Evolutionary conservation across 495 filamentous ascomycete species (phyloP).

Genomic region (Penicillium lagena): DNA sequence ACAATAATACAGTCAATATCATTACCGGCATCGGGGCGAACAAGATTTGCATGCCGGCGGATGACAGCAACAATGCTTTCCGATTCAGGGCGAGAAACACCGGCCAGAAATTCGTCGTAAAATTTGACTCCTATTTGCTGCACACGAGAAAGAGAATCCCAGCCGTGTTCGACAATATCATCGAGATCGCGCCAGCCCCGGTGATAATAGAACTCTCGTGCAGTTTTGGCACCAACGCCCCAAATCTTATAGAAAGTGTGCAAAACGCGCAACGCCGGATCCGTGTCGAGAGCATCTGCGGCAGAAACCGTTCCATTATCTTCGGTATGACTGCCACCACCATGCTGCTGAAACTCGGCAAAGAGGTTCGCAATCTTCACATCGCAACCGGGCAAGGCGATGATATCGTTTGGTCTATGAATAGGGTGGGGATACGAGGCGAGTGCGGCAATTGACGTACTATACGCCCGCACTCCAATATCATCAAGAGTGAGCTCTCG

Average conservation of each 20-base stretch:
- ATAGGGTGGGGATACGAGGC: conserved; percentile 73
- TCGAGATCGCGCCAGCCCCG: conserved; percentile 73
- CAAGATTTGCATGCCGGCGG: conserved; percentile 52
- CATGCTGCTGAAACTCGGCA: conserved; percentile 59
- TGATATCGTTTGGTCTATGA: conserved; percentile 51
- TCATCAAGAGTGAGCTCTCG: conserved; percentile 65
- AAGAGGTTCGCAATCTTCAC: conserved; percentile 74
- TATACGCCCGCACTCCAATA: conserved; percentile 83
- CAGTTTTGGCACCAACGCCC: conserved; percentile 82
- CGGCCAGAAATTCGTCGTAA: conserved; percentile 74
- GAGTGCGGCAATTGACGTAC: conserved; percentile 74
- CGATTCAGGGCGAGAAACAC: conserved; percentile 68
- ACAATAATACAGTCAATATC: conserved; percentile 69
- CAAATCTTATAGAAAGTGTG: conserved; percentile 73
- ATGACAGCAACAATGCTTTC: conserved; percentile 60
- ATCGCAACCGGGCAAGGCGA: conserved; percentile 72
- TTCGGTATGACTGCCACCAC: conserved; percentile 20
- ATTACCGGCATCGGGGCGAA: conserved; percentile 22
- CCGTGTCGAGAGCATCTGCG: conserved; percentile 55
- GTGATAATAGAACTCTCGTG: conserved; percentile 73
- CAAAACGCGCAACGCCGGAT: conserved; percentile 57
- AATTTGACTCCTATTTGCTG: conserved; percentile 97
- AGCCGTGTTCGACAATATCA: conserved; percentile 79
- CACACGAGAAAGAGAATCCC: conserved; percentile 64
- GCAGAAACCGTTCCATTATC: conserved; percentile 50